Percentiles rank a stretch among this genome's conserved stretches.
Evolutionary conservation across 2,329 filamentous ascomycete genomes (phyloP).

Genomic region (Chaetothyriales sp.): DNA sequence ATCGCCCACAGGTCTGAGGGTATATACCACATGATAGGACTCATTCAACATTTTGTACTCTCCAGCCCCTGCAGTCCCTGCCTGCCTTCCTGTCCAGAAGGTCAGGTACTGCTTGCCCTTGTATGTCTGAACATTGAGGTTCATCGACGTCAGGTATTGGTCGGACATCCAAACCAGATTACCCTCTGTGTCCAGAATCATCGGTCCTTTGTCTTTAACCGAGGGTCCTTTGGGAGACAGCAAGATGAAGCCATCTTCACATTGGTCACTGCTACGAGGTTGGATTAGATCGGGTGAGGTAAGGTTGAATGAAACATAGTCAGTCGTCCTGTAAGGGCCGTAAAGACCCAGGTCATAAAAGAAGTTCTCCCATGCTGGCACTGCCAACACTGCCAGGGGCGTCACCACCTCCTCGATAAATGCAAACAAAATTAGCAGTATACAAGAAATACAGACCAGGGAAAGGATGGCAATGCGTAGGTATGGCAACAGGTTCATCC

Average conservation of each 20-base stretch:
- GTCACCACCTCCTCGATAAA: neutral
- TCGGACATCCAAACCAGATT: slow-evolving; percentile 32
- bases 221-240: slow-evolving; percentile 25
- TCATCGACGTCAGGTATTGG: slow-evolving; percentile 28
- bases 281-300: slow-evolving; percentile 14
- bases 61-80: slow-evolving; percentile 34
- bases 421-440: neutral
- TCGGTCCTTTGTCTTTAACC: slow-evolving; percentile 25
- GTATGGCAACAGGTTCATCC: neutral
- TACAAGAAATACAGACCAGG: neutral
- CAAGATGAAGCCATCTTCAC: slow-evolving; percentile 28
- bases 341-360: slow-evolving; percentile 7
- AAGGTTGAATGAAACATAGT: slow-evolving; percentile 8
- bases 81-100: slow-evolving; percentile 36
- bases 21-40: slow-evolving; percentile 11
- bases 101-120: slow-evolving; percentile 32
- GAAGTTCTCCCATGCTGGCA: neutral
- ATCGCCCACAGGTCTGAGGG: slow-evolving; percentile 5
- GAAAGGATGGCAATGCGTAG: neutral
- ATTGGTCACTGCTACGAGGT: slow-evolving; percentile 18
- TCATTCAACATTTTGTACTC: slow-evolving; percentile 29
- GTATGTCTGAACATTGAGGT: slow-evolving; percentile 32
- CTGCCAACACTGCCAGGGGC: neutral
- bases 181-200: slow-evolving; percentile 31
- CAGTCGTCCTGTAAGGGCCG: slow-evolving; percentile 6